Conservation (phyloP, 805 yeast species). For the Martiniozyma abietophila region DNA sequence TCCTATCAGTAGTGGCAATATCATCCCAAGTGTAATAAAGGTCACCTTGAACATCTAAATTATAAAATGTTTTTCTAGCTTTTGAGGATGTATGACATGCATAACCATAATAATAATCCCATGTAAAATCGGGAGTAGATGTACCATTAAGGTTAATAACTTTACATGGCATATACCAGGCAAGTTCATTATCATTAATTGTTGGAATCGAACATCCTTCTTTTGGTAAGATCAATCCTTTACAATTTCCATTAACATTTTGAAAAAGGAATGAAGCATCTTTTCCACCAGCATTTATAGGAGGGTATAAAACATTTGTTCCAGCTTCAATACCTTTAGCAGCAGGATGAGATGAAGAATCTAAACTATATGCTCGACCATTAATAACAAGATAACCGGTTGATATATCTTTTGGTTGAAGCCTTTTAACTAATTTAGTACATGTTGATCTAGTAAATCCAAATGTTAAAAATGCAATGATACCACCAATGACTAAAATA, state of each 20-base stretch:
- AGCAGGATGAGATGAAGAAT: constrained; percentile 63
- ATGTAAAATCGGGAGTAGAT: constrained; percentile 51
- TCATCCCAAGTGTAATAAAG: constrained; percentile 90
- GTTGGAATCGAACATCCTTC: constrained; percentile 63
- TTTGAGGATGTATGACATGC: constrained; percentile 76
- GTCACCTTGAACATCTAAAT: constrained; percentile 53
- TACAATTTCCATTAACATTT: constrained; percentile 87
- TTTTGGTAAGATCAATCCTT: constrained; percentile 63
- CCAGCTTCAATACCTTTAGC: constrained; percentile 71
- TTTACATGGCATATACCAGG: constrained; percentile 97
- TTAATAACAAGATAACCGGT: constrained; percentile 61
- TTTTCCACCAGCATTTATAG: constrained; percentile 76
- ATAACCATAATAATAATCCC: constrained; percentile 68
- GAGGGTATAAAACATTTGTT: constrained; percentile 72
- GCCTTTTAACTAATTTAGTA: constrained; percentile 33
- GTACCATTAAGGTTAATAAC: constrained; percentile 63
- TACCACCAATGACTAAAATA: constrained; percentile 62
- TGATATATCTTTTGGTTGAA: constrained; percentile 51
- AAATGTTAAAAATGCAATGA: constrained; percentile 81
- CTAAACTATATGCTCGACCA: constrained; percentile 71
- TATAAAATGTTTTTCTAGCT: constrained; percentile 64
- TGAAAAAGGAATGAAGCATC: constrained; percentile 83
- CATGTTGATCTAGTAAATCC: constrained; percentile 87
- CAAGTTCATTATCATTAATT: constrained; percentile 46
- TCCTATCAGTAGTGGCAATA: constrained; percentile 56